Evolutionary conservation across 164 flowering plant genomes (phyloP).

Genomic region (Magnolia officinalis): DNA sequence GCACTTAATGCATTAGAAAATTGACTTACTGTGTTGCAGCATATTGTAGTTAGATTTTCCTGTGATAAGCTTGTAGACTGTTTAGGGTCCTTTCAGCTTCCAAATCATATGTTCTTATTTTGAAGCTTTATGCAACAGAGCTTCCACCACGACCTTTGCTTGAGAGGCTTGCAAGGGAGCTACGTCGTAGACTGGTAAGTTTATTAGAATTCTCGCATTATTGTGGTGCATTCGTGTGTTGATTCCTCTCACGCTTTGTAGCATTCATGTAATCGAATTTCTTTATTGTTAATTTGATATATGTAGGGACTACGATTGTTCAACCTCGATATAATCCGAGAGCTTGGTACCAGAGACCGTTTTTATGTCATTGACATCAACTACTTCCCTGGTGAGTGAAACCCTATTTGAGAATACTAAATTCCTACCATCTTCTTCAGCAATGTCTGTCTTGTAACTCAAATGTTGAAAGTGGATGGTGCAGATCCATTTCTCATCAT

Average conservation of each 20-base stretch:
- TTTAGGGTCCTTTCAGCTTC: neutral
- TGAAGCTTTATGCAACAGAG: slow-evolving; percentile 41
- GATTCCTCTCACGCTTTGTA: neutral
- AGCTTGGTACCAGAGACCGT: slow-evolving; percentile 61
- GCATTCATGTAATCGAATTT: neutral
- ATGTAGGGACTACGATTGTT: slow-evolving; percentile 78
- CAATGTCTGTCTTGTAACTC: neutral
- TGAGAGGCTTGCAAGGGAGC: slow-evolving; percentile 81
- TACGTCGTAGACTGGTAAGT: slow-evolving; percentile 74
- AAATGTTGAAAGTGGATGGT: neutral
- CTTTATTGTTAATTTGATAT: neutral
- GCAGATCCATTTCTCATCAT: neutral
- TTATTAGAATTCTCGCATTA: neutral
- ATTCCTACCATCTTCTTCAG: neutral
- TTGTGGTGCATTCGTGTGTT: neutral
- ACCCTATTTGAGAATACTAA: neutral
- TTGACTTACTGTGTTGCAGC: neutral
- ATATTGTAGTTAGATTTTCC: neutral
- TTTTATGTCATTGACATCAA: slow-evolving; percentile 93
- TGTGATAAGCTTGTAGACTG: neutral
- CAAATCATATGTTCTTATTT: neutral
- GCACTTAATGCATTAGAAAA: neutral
- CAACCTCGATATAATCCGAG: slow-evolving; percentile 84
- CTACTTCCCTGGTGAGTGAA: slow-evolving; percentile 79
- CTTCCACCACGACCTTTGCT: slow-evolving; percentile 90